Percentiles rank a stretch among this genome's conserved stretches.
These are phyloP conservation scores for Xylariaceae sp. DNA, from an alignment of 2,329 filamentous ascomycete genomes.

Conservation along the genomic window DNA sequence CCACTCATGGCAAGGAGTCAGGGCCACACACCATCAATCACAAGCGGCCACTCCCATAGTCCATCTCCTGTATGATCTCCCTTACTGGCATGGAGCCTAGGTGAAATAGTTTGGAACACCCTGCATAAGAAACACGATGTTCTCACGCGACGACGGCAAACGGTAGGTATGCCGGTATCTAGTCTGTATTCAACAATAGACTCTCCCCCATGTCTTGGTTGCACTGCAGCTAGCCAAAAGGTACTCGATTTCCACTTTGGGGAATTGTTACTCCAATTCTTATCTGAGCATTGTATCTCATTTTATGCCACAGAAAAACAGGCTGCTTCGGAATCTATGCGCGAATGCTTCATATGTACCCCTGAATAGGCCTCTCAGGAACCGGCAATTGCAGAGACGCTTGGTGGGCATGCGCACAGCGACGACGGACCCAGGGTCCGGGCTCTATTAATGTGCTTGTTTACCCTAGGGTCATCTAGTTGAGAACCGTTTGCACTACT, in stretches of 20 bases:
- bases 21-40: neutral
- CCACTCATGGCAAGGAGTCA: conserved; percentile 6
- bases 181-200: neutral
- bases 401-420: neutral
- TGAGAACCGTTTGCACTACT: too few relatives aligned
- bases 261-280: conserved; percentile 21
- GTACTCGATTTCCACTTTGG: conserved; percentile 27
- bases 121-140: conserved; percentile 9
- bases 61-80: conserved; percentile 7
- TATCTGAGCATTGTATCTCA: conserved; percentile 6
- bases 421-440: too few relatives aligned
- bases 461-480: too few relatives aligned
- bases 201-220: conserved; percentile 17
- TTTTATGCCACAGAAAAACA: neutral
- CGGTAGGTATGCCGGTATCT: conserved; percentile 5
- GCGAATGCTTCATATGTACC: conserved; percentile 14
- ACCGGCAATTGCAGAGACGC: conserved; percentile 22
- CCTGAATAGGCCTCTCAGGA: conserved; percentile 16
- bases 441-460: neutral
- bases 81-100: conserved; percentile 13
- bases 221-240: conserved; percentile 25
- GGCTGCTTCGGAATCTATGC: conserved; percentile 17
- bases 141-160: neutral
- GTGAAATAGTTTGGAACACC: conserved; percentile 9
- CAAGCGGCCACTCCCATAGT: neutral